A percentile compares a stretch with the other conserved stretches of the same genome.
Conservation (phyloP, 1,284 basidiomycete species). For the Cryptococcus sp. region DNA sequence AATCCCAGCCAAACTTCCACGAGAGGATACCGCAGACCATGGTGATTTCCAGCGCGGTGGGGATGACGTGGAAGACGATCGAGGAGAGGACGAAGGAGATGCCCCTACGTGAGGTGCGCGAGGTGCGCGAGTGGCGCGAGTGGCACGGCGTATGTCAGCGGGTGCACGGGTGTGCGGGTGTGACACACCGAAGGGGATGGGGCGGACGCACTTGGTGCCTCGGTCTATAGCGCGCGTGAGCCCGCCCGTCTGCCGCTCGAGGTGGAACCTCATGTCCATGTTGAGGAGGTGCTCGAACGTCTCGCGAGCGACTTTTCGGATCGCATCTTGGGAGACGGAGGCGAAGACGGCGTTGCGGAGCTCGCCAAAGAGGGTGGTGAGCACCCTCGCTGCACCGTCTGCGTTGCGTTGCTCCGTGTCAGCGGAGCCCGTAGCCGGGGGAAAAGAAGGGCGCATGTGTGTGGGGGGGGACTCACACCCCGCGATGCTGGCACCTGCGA, state of each 20-base stretch:
- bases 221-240: slow-evolving; percentile 94
- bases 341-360: slow-evolving; percentile 95
- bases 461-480: slow-evolving; percentile 65
- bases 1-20: slow-evolving; percentile 96
- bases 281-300: slow-evolving; percentile 91
- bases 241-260: slow-evolving; percentile 91
- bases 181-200: slow-evolving; percentile 1
- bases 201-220: slow-evolving; percentile 78
- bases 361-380: slow-evolving; percentile 85
- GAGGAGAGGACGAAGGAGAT: slow-evolving; percentile 94
- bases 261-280: slow-evolving; percentile 88
- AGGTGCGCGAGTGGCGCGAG: background rate
- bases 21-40: slow-evolving; percentile 98
- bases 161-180: background rate
- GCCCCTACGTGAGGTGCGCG: slow-evolving; percentile 71
- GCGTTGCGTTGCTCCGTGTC: background rate
- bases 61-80: slow-evolving; percentile 90
- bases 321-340: slow-evolving; percentile 89
- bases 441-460: background rate
- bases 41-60: slow-evolving; percentile 91
- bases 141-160: background rate
- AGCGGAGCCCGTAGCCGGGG: background rate
- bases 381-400: slow-evolving; percentile 90
- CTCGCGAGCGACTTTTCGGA: slow-evolving; percentile 86
- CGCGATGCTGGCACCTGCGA: slow-evolving; percentile 82